Base-by-base conservation (phyloP, 106 monocot species). In the Acanthochlamys bracteata region DNA sequence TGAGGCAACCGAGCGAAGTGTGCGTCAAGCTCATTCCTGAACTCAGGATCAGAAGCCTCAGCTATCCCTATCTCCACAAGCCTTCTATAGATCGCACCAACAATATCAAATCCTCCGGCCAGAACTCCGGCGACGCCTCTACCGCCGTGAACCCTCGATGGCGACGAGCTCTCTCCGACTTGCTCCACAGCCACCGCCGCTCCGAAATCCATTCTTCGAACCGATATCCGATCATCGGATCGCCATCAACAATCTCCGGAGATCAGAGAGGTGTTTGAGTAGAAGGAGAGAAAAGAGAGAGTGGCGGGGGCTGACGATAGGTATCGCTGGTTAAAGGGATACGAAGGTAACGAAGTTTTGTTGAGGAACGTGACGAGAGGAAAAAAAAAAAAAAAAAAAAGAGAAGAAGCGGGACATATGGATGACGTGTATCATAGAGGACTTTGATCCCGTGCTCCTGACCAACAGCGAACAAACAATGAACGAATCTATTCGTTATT, bases 1-100 rank as follows among this genome's bases (percentile, higher is more conserved):
- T 69, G 41, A 0, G 95, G 90, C 63, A 95, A 55, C 57, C 95
- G 79, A 26, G 20, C 47, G 77, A 95, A 95, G 71, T 95, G 95
- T 49, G 82, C 82, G 17, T 80, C 82, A 49, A 95, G 79, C 52
- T 60, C 43, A 15, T 74, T 75, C 64, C 64, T 66, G 59, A 95
- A 80, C 63, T 75, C 68, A 4, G 80, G 93, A 53, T 81, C 74
- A 25, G 71, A 69, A 25, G 67, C 54, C n/a, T 65, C 90, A 66
- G 82, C 73, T 73, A 80, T 75, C 51, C 78, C 86, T 43, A 53
- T 56, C 67, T 82, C 82, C 33, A 95, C 20, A 16, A 95, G 90
- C 76, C 78, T 72, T 66, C 57, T 65, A 67, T 75, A 87, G 53
- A 89, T 80, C n/a, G 76, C 83, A 41, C 63, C 67, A 72, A 65